Base-by-base conservation (phyloP, 2,329 filamentous ascomycete species). In the Phaeophleospora eucalypticola region DNA sequence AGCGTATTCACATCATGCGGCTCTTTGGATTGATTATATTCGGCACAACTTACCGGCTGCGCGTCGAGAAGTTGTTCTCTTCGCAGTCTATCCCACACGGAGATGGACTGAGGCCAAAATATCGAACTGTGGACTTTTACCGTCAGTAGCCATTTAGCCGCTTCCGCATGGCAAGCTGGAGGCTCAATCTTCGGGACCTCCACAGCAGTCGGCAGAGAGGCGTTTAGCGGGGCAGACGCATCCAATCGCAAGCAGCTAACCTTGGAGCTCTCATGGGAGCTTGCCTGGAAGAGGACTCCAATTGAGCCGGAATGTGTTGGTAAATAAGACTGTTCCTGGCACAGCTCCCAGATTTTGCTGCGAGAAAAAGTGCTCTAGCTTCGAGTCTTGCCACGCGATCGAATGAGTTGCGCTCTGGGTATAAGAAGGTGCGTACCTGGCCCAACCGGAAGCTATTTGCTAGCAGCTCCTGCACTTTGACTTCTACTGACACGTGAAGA, bases 391-490 rank as follows among this genome's bases (percentile, higher is more conserved):
- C n/a, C n/a, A n/a, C n/a, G n/a, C n/a, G n/a, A n/a, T n/a, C n/a
- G n/a, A n/a, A 45, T 39, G 43, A 40, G 18, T 16, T 14, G 38
- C 2, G 14, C n/a, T 3, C 18, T 21, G 21, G 43, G 36, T 46
- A 46, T 46, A 46, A 46, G 21, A 41, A 46, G 43, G 36, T 41
- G 12, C 10, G 42, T 33, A 6, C 14, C 35, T 16, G n/a, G 4
- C n/a, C n/a, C n/a, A n/a, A n/a, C n/a, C n/a, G n/a, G n/a, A n/a
- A n/a, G n/a, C n/a, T n/a, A n/a, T n/a, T n/a, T 12, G 24, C 6
- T 29, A 29, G 12, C 24, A 7, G 12, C 24, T 12, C 7, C 24
- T 29, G 6, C 24, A 29, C 24, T 7, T 29, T 29, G 24, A 12
- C 12, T 29, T n/a, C n/a, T 39, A 12, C 37, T 6, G 36, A 17